These are phyloP conservation scores for Stagonosporopsis chrysanthemi DNA, from an alignment of 2,329 filamentous ascomycete genomes.

Conservation along the genomic window DNA sequence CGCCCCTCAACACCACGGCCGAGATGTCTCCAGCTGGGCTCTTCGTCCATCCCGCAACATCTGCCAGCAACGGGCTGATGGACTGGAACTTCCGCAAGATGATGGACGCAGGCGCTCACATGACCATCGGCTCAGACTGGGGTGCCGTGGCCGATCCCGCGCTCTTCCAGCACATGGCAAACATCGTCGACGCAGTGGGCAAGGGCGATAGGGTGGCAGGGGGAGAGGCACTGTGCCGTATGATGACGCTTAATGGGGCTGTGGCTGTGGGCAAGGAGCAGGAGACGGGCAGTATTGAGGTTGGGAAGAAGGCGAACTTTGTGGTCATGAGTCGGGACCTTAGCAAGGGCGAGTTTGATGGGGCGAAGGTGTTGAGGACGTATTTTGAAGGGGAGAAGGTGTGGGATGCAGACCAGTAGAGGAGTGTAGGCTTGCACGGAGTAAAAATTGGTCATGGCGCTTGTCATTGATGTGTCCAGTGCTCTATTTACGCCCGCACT, in stretches of 20 bases:
- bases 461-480: too few species aligned
- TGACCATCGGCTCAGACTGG: conserved; percentile 45
- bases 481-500: too few species aligned
- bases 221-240: conserved; percentile 25
- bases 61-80: conserved; percentile 23
- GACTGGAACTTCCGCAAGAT: conserved; percentile 42
- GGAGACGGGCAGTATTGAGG: conserved; percentile 39
- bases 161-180: conserved; percentile 21
- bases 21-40: conserved; percentile 46
- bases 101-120: conserved; percentile 30
- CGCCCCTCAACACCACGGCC: conserved; percentile 41
- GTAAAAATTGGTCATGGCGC: too few species aligned
- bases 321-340: conserved; percentile 41
- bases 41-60: conserved; percentile 27
- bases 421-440: too few species aligned
- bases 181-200: conserved; percentile 23
- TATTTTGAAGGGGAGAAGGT: conserved; percentile 37
- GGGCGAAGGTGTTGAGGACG: conserved; percentile 38
- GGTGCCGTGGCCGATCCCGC: conserved; percentile 26
- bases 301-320: conserved; percentile 46
- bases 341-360: conserved; percentile 37
- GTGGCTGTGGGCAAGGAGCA: conserved; percentile 37
- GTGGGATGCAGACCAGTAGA: conserved; percentile 10
- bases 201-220: conserved; percentile 19
- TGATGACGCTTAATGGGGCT: conserved; percentile 41